A percentile compares a stretch with the other conserved stretches of the same genome.
Conservation (phyloP, 108 stramenopile species). For the Stephanodiscus triporus region DNA sequence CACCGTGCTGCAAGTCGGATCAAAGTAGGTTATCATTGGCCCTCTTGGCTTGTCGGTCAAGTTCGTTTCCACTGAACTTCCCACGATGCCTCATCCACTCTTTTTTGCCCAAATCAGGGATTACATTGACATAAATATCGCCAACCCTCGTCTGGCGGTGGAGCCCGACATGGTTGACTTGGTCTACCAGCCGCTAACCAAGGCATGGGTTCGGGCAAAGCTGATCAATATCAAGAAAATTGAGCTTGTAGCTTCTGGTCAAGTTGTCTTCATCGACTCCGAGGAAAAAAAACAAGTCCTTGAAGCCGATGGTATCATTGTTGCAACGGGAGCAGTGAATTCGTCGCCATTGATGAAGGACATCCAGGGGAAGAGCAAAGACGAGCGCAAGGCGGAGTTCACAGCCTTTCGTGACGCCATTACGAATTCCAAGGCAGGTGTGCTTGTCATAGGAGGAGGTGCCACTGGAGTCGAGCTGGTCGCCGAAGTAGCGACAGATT, state of each 20-base stretch:
- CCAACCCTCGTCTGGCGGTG: constrained; percentile 14
- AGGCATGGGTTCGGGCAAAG: constrained; percentile 15
- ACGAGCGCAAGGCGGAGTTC: constrained; percentile 13
- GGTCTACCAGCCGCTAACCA: constrained; percentile 25
- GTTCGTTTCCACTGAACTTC: neutral
- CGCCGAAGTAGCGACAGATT: constrained; percentile 26
- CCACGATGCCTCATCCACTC: neutral
- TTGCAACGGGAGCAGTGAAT: constrained; percentile 25
- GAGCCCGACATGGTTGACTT: constrained; percentile 15
- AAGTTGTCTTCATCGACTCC: constrained; percentile 11
- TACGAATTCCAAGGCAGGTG: constrained; percentile 21
- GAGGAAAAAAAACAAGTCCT: constrained; percentile 2
- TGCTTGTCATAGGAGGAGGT: constrained; percentile 23
- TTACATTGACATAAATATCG: constrained; percentile 21
- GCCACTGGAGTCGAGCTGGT: constrained; percentile 13
- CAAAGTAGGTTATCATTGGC: constrained; percentile 16
- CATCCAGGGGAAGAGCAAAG: constrained; percentile 19
- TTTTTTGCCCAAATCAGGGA: constrained; percentile 3
- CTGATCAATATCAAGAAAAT: constrained; percentile 15
- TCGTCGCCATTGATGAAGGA: constrained; percentile 25
- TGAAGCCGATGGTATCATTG: constrained; percentile 20
- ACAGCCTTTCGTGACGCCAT: constrained; percentile 20
- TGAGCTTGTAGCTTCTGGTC: neutral
- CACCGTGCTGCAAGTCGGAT: constrained; percentile 18
- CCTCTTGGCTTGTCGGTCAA: neutral